Evolutionary conservation across 306 rosid species (phyloP), one percentile per base, ranked within the genome.

Genomic region (Cucurbita argyrosperma): DNA sequence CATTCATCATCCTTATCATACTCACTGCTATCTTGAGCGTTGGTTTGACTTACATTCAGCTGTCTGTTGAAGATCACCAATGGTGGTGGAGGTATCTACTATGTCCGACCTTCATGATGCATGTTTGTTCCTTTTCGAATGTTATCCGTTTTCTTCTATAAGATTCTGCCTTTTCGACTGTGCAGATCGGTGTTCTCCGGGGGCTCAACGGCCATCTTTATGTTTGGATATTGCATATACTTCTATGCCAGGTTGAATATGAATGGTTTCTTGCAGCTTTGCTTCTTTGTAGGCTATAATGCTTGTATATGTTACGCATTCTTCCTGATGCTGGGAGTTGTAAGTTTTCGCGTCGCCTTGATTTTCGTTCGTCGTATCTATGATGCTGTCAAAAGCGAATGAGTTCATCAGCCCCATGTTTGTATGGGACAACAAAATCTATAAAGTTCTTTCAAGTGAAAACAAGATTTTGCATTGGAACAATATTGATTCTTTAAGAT

Each of bases 41-140:
- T 63, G 84, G 90, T 57, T 84, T 91, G 88, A 89, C 91, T 35
- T 89, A 87, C 78, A 82, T 91, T 87, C 96, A 91, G 75, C 88
- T 91, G 55, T 86, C 97, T 45, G 87, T 50, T n/a, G 97, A 91
- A 85, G 93, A 90, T 76, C 96, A 92, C 79, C 88, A 86, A 69
- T 91, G 97, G 97, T 91, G 97, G 97, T 91, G 97, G 96, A 87
- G 96, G 96, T 91, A 84, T 76, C 37, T 42, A 64, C 26, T 64
- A n/a, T n/a, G 14, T 63, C 50, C 70, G n/a, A 1, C 35, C 35
- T 64, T n/a, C 47, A 64, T 64, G 50, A n/a, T 70, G 10, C 46
- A 50, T 71, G 15, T n/a, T 71, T 51, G 59, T 71, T 71, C 21
- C 37, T 51, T 15, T 19, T 52, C 1, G 35, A 37, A 8, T 30